Evolutionary conservation across 2,329 filamentous ascomycete genomes (phyloP), one percentile per base, ranked within the genome.

Genomic region (Aspergillus intermedius): DNA sequence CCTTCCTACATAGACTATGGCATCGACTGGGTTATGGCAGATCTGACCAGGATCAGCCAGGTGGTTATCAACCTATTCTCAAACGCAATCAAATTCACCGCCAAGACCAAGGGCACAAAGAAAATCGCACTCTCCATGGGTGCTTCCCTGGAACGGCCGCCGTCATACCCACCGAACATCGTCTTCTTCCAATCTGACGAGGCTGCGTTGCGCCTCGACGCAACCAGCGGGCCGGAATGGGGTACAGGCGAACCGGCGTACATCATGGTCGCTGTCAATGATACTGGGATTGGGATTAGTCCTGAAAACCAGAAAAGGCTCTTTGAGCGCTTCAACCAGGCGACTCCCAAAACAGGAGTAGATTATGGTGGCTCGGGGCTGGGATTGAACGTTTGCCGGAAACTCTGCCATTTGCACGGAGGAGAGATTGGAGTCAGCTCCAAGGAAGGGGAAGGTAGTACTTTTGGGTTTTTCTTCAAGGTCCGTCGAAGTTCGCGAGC

Each of bases 31-130:
- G 80, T 90, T 10, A 72, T 74, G 45, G 69, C 89, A 23, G 88
- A 91, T 62, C 84, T 87, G 0, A 86, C 83, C 13, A 78, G 87
- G 21, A 81, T 91, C 44, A 78, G 87, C 45, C 87, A 91, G 65
- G 84, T 91, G 1, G 73, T 91, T 3, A 89, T 91, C 63, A 91
- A 91, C 58, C 75, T 91, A 1, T 79, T 87, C 7, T 88, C 86
- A 6, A 91, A 91, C 59, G 86, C 87, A 0, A 83, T 91, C 65
- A 91, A 91, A 59, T 91, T 91, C 61, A 91, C 88, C 15, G 74
- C 75, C 13, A 78, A 73, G 10, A 77, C 82, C 6, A 41, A 51
- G 5, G 42, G 34, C 6, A 40, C 50, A 21, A 58, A 62, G 21
- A 51, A 45, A 1, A 79, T 81, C 48, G 74, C 71, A 8, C 76